phyloP scores from a whole-genome alignment of 2,329 filamentous ascomycete species.

The Canariomyces notabilis region DNA sequence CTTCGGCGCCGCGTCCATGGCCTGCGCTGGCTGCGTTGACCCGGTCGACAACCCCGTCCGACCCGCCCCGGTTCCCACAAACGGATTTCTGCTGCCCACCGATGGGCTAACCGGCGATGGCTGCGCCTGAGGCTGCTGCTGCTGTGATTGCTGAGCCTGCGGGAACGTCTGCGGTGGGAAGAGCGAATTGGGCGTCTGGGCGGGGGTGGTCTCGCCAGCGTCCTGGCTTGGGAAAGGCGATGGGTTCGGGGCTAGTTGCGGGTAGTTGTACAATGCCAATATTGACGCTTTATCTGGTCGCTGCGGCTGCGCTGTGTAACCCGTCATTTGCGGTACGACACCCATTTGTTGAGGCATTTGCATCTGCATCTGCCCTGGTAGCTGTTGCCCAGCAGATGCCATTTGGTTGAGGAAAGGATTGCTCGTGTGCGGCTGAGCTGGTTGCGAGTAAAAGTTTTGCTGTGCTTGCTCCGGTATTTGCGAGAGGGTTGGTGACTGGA shows the following conservation, averaged over 20 bases:
- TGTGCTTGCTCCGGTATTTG: slow-evolving; percentile 52
- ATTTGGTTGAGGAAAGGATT: slow-evolving; percentile 32
- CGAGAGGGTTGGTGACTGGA: slow-evolving; percentile 45
- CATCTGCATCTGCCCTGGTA: slow-evolving; percentile 23
- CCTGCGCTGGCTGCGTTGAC: slow-evolving; percentile 23
- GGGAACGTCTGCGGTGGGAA: slow-evolving; percentile 13
- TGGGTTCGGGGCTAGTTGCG: slow-evolving; percentile 14
- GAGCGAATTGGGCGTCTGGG: slow-evolving; percentile 13
- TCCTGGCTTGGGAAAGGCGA: slow-evolving; percentile 12
- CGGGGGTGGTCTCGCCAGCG: slow-evolving; percentile 6
- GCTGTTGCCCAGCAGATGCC: slow-evolving; percentile 22
- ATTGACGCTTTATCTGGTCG: slow-evolving; percentile 68
- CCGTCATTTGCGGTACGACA: slow-evolving; percentile 15
- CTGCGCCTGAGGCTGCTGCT: slow-evolving; percentile 26
- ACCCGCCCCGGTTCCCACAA: slow-evolving; percentile 33
- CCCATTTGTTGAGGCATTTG: slow-evolving; percentile 25
- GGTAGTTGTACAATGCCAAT: slow-evolving; percentile 66
- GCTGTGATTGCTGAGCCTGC: slow-evolving; percentile 18
- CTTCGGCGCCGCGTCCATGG: slow-evolving; percentile 16
- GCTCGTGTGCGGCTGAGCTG: slow-evolving; percentile 19
- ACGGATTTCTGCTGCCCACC: slow-evolving; percentile 53
- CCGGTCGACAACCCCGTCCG: slow-evolving; percentile 9
- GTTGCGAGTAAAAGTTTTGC: slow-evolving; percentile 35
- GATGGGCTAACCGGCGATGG: slow-evolving; percentile 27
- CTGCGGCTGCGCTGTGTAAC: slow-evolving; percentile 16